Percentiles rank a stretch among this genome's conserved stretches.
Conservation (phyloP, 176 grass and related monocot species). For the Coix lacrymajobi region DNA sequence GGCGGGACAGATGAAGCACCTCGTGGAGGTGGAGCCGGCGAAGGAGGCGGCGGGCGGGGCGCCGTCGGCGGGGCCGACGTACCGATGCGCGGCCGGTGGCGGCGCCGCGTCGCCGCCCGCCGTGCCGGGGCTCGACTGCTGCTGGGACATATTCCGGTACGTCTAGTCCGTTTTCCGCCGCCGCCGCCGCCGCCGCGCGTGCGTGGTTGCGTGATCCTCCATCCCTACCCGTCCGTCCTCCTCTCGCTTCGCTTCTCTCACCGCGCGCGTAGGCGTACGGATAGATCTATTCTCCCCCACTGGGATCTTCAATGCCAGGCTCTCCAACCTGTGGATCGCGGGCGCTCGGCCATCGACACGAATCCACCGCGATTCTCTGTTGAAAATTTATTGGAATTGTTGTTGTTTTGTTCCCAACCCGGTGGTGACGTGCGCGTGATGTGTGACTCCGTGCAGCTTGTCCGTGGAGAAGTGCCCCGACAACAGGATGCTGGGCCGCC, state of each 20-base stretch:
- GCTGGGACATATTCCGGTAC: constrained; percentile 97
- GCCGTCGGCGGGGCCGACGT: constrained; percentile 71
- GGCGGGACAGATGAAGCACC: constrained; percentile 58
- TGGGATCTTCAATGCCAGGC: not conserved
- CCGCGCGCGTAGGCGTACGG: not conserved
- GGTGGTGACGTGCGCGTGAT: not conserved
- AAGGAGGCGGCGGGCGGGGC: constrained; percentile 39
- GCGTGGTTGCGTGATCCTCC: not conserved
- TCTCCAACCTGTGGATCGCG: not conserved
- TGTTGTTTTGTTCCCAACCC: not conserved
- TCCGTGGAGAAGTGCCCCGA: constrained; percentile 56
- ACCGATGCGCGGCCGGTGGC: constrained; percentile 57
- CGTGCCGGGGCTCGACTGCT: constrained; percentile 69
- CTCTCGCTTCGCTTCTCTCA: not conserved
- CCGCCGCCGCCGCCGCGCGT: not conserved
- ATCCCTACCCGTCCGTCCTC: not conserved
- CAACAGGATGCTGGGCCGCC: constrained; percentile 61
- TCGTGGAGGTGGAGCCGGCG: constrained; percentile 70
- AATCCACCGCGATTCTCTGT: not conserved
- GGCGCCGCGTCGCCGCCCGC: constrained; percentile 48
- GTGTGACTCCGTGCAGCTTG: constrained; percentile 26
- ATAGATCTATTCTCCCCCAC: not conserved
- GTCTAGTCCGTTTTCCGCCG: not conserved
- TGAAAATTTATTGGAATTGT: not conserved
- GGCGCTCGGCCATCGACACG: not conserved